These are phyloP conservation scores for Paraphysoderma sedebokerense DNA, from an alignment of 371 early-diverging fungal genomes.

Conservation along the genomic window DNA sequence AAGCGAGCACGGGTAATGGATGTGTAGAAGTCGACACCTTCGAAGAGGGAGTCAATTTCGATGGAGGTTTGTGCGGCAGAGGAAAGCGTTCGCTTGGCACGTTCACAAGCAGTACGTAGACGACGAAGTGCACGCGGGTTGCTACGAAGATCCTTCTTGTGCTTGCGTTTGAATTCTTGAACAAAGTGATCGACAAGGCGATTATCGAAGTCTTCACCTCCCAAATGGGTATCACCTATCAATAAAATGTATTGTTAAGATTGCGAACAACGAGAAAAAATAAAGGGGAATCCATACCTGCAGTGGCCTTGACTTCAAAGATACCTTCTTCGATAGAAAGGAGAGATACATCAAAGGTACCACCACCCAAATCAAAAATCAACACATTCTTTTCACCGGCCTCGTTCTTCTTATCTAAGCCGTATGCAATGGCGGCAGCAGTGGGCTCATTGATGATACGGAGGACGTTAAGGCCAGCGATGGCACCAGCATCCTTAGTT, in stretches of 20 bases:
- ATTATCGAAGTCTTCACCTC: slow-evolving; percentile 98
- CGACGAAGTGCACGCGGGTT: slow-evolving; percentile 86
- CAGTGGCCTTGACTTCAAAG: slow-evolving; percentile 88
- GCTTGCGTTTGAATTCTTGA: slow-evolving; percentile 81
- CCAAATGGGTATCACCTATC: slow-evolving; percentile 96
- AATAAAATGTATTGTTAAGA: too few relatives aligned
- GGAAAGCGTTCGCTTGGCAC: slow-evolving; percentile 89
- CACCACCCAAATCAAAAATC: slow-evolving; percentile 95
- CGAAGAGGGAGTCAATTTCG: slow-evolving; percentile 87
- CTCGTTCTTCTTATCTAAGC: slow-evolving; percentile 66
- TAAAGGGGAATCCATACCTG: too few relatives aligned
- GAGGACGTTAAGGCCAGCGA: slow-evolving; percentile 89
- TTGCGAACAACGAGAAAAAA: too few relatives aligned
- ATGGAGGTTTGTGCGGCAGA: slow-evolving; percentile 76
- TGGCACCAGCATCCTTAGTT: slow-evolving; percentile 94
- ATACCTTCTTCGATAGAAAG: slow-evolving; percentile 86
- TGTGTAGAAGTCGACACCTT: slow-evolving; percentile 84
- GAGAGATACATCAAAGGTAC: slow-evolving; percentile 95
- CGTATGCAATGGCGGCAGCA: slow-evolving; percentile 97
- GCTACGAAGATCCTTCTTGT: slow-evolving; percentile 68
- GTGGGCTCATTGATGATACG: slow-evolving; percentile 98
- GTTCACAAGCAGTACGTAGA: slow-evolving; percentile 90
- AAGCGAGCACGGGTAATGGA: slow-evolving; percentile 93
- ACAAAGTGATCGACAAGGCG: slow-evolving; percentile 76
- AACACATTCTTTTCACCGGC: slow-evolving; percentile 73